Base-by-base conservation (phyloP, 306 rosid genomes). In the Styphnolobium japonicum region DNA sequence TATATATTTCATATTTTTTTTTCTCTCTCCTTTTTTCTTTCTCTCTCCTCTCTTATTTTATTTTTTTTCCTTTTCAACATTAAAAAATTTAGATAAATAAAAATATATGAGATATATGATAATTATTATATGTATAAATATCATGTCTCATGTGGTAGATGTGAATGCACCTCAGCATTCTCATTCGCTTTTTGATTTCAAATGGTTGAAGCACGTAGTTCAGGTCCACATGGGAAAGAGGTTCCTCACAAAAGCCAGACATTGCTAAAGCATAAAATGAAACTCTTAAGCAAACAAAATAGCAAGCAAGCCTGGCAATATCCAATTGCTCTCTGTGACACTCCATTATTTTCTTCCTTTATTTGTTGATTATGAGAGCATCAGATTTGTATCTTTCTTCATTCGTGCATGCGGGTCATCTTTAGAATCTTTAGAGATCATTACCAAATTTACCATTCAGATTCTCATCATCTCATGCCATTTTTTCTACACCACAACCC, bases 381-480 rank as follows among this genome's bases (percentile, higher is more conserved):
- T 74, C 23, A 61, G 22, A 51, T 49, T 48, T 81, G 71, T 55
- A 57, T 67, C 55, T 73, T 61, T 51, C 65, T 39, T 76, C 73
- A 60, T 63, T 68, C 81, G 62, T 79, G 70, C 84, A 74, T 74
- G 84, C 62, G 81, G 56, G 68, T 79, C 67, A 42, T 60, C 69
- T 73, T 73, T 67, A 60, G 78, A 79, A 83, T 83, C 80, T 79
- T 21, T 61, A 22, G 71, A 48, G 46, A 75, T 79, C 78, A 79
- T 84, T 75, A 5, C n/a, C n/a, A n/a, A n/a, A n/a, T n/a, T n/a
- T n/a, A n/a, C 77, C 45, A 60, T 31, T 7, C 29, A 70, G 83
- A 80, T 75, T 70, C 51, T 63, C n/a, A n/a, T n/a, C n/a, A n/a
- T n/a, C n/a, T n/a, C 79, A 42, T 45, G 43, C 78, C 74, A 60